These are phyloP conservation scores for Globisporangium polare DNA, from an alignment of 352 stramenopile genomes.

Conservation along the genomic window DNA sequence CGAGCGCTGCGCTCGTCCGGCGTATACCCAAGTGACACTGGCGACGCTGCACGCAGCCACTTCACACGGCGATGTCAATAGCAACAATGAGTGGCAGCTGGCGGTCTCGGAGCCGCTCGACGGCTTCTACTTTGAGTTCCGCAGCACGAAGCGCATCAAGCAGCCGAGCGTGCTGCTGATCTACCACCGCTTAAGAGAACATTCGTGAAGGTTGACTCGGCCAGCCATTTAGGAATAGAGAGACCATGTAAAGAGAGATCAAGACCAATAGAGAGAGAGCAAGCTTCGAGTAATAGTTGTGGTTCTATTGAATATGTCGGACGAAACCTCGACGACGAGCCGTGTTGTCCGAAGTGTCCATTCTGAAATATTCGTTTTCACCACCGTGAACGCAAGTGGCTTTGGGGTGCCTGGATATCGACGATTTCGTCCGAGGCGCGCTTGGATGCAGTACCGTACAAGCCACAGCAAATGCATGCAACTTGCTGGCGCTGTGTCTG, in stretches of 20 bases:
- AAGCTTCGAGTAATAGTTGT: too few species aligned
- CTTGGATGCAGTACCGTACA: too few species aligned
- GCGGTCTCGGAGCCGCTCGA: constrained; percentile 27
- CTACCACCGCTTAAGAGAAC: constrained; percentile 9
- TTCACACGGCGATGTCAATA: not conserved
- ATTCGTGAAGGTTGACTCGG: not conserved
- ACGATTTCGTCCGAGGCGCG: too few species aligned
- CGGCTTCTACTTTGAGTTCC: constrained; percentile 58
- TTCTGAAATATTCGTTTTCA: too few species aligned
- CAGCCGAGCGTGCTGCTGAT: constrained; percentile 65
- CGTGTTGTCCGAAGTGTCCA: too few species aligned
- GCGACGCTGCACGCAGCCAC: constrained; percentile 14
- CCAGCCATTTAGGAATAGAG: constrained; percentile 1
- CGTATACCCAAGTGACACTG: constrained; percentile 41
- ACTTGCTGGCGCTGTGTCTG: too few species aligned
- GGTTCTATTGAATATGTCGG: too few species aligned
- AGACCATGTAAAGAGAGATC: not conserved
- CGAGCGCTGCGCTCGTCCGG: constrained; percentile 38
- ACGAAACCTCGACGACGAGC: too few species aligned
- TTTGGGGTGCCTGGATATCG: too few species aligned
- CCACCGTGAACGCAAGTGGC: too few species aligned
- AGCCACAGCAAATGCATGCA: too few species aligned
- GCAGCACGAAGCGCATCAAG: constrained; percentile 48
- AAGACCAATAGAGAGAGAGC: not conserved
- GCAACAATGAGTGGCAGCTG: constrained; percentile 24